A percentile compares a stretch with the other conserved stretches of the same genome.
Evolutionary conservation across 2,329 filamentous ascomycete species (phyloP).

Genomic region (Calonectria montana): DNA sequence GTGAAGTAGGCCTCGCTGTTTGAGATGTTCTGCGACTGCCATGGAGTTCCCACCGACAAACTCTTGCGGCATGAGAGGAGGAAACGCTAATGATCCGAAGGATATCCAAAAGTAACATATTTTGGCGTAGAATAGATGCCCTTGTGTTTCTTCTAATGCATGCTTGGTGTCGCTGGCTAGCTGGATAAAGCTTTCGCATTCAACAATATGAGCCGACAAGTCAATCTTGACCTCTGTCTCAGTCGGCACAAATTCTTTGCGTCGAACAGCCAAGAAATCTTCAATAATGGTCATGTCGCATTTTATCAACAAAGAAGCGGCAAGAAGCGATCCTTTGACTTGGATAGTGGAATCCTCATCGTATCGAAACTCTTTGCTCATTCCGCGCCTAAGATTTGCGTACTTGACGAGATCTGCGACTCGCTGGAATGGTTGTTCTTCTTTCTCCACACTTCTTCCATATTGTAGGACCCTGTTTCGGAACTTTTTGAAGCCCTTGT

Average conservation of each 20-base stretch:
- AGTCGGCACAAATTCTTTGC: not conserved
- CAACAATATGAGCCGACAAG: not conserved
- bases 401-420: not conserved
- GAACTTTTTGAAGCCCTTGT: not conserved
- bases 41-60: not conserved
- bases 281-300: not conserved
- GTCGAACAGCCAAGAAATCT: not conserved
- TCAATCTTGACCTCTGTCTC: not conserved
- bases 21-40: not conserved
- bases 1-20: not conserved
- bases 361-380: not conserved
- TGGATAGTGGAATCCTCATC: not conserved
- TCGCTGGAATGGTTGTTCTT: not conserved
- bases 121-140: not conserved
- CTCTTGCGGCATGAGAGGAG: not conserved
- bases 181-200: not conserved
- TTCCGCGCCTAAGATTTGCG: not conserved
- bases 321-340: not conserved
- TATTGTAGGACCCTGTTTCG: not conserved
- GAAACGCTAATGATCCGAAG: not conserved
- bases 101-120: not conserved
- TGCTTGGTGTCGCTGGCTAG: not conserved
- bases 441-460: not conserved
- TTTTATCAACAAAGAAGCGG: not conserved
- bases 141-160: not conserved